A percentile compares a stretch with the other conserved stretches of the same genome.
phyloP scores from a whole-genome alignment of 1,284 basidiomycete genomes.

The Irpex rosettiformis region DNA sequence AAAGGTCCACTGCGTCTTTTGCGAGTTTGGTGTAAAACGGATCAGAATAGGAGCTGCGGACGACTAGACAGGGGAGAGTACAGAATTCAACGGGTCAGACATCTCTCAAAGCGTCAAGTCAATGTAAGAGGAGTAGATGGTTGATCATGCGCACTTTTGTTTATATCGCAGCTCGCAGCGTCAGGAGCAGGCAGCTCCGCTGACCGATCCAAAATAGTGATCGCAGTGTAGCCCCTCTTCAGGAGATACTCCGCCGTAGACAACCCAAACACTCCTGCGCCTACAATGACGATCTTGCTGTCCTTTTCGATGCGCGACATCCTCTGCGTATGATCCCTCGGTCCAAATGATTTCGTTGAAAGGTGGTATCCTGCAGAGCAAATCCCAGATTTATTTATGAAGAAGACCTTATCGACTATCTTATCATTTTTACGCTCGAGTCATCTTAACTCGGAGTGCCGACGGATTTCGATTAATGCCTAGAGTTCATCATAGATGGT shows the following conservation, averaged over 20 bases:
- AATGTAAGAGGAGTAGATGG: not conserved
- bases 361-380: too few relatives aligned
- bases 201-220: constrained; percentile 75
- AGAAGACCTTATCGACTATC: not conserved
- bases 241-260: constrained; percentile 81
- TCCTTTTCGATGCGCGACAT: not conserved
- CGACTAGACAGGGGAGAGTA: constrained; percentile 39
- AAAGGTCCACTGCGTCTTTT: constrained; percentile 65
- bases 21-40: constrained; percentile 69
- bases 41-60: constrained; percentile 70
- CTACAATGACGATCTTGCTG: constrained; percentile 65
- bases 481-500: not conserved
- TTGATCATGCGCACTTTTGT: constrained; percentile 62
- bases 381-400: not conserved
- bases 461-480: not conserved
- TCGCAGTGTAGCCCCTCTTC: constrained; percentile 56
- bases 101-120: not conserved
- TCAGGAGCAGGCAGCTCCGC: constrained; percentile 66
- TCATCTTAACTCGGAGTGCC: not conserved
- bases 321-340: not conserved
- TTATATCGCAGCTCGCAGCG: constrained; percentile 82
- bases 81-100: not conserved
- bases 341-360: not conserved
- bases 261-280: constrained; percentile 86
- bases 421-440: not conserved